phyloP scores from a whole-genome alignment of 306 rosid genomes.

The Corylus avellana region DNA sequence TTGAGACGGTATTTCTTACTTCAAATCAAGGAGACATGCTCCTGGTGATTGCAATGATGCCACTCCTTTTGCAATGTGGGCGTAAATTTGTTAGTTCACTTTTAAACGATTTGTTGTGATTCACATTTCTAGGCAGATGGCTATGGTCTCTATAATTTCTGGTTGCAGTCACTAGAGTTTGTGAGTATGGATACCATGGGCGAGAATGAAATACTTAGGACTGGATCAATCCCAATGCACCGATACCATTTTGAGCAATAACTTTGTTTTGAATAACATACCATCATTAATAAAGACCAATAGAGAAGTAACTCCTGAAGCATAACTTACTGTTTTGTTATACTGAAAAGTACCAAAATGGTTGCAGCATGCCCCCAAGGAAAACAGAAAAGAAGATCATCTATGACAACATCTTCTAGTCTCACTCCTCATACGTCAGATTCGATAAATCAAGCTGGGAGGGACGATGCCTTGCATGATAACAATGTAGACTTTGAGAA shows the following conservation, averaged over 20 bases:
- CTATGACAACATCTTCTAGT: too few species aligned
- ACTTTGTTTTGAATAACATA: too few species aligned
- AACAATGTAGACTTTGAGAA: too few species aligned
- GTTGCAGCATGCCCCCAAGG: too few species aligned
- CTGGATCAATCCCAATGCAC: conserved; percentile 5
- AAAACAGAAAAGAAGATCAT: conserved; percentile 11
- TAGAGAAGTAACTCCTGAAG: too few species aligned
- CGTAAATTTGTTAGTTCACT: neutral
- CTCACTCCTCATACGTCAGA: neutral
- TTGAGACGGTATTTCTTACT: neutral
- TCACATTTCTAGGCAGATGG: neutral
- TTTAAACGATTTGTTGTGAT: neutral
- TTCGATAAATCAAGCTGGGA: neutral
- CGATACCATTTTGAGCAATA: too few species aligned
- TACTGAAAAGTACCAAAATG: too few species aligned
- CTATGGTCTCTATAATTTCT: neutral
- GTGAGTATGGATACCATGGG: neutral
- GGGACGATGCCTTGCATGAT: too few species aligned
- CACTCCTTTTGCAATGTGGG: neutral
- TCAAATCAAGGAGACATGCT: neutral
- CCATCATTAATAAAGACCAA: too few species aligned
- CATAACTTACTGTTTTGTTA: too few species aligned
- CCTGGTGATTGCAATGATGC: neutral
- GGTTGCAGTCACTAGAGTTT: neutral
- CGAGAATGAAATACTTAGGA: neutral